Percentiles rank a stretch among this genome's conserved stretches.
These are phyloP conservation scores for Microbotryum violaceum DNA, from an alignment of 1,284 basidiomycete genomes.

Conservation along the genomic window DNA sequence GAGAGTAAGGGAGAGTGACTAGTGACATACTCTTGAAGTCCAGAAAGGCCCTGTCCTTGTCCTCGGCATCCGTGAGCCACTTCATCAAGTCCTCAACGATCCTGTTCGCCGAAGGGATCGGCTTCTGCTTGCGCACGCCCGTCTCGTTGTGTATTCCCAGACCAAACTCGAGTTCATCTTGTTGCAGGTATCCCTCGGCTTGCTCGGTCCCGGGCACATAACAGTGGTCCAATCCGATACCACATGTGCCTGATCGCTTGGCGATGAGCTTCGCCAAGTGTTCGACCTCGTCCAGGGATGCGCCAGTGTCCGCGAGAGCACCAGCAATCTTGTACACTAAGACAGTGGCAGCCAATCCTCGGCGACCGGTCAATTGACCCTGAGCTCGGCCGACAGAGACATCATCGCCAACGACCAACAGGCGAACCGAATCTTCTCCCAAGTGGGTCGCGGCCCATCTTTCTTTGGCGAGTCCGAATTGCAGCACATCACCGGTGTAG, in stretches of 20 bases:
- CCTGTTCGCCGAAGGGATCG: conserved; percentile 59
- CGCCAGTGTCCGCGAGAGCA: conserved; percentile 53
- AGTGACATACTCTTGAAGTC: conserved; percentile 51
- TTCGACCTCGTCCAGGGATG: conserved; percentile 64
- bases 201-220: conserved; percentile 74
- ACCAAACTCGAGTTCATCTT: conserved; percentile 73
- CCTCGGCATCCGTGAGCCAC: conserved; percentile 62
- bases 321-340: conserved; percentile 89
- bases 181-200: conserved; percentile 53
- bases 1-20: background rate
- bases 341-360: conserved; percentile 62
- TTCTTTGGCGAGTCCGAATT: conserved; percentile 87
- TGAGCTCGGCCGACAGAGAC: conserved; percentile 63
- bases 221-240: conserved; percentile 84
- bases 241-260: conserved; percentile 63
- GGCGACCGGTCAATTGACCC: conserved; percentile 69
- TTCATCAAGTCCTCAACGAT: conserved; percentile 65
- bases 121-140: conserved; percentile 60
- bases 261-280: conserved; percentile 60
- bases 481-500: conserved; percentile 61
- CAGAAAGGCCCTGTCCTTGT: conserved; percentile 76
- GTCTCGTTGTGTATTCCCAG: conserved; percentile 83
- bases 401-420: conserved; percentile 84
- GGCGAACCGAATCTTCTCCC: conserved; percentile 57
- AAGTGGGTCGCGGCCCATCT: conserved; percentile 66